Percentiles rank a stretch among this genome's conserved stretches.
phyloP scores from a whole-genome alignment of 2,329 filamentous ascomycete genomes.

The Penicillium sp. region DNA sequence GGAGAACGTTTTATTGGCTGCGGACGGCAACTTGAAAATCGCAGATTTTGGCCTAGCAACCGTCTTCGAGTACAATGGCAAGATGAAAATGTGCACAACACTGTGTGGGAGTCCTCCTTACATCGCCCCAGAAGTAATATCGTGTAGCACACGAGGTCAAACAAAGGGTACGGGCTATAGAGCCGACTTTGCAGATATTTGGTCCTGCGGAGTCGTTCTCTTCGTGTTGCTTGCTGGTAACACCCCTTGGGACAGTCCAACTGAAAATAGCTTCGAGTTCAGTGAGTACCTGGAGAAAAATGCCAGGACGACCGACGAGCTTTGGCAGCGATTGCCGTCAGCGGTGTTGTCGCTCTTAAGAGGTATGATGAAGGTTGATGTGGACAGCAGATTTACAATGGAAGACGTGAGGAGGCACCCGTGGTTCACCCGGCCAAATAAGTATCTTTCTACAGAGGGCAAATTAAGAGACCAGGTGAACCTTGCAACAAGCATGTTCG shows the following conservation, averaged over 20 bases:
- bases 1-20: constrained; percentile 88
- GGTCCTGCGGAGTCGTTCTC: constrained; percentile 97
- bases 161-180: constrained; percentile 44
- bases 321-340: constrained; percentile 75
- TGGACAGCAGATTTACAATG: constrained; percentile 73
- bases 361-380: constrained; percentile 86
- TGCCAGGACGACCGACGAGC: constrained; percentile 75
- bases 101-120: constrained; percentile 96
- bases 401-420: constrained; percentile 83
- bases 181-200: constrained; percentile 83
- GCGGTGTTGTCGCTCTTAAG: constrained; percentile 77
- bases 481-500: constrained; percentile 92
- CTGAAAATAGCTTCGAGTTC: constrained; percentile 80
- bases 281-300: constrained; percentile 77
- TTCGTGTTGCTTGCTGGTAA: constrained; percentile 95
- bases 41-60: constrained; percentile 96
- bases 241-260: constrained; percentile 95
- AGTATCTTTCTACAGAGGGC: constrained; percentile 69
- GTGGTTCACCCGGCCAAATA: constrained; percentile 86
- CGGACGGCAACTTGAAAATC: constrained; percentile 81
- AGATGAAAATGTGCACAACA: constrained; percentile 75
- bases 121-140: constrained; percentile 86
- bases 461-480: constrained; percentile 72
- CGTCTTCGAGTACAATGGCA: constrained; percentile 84
- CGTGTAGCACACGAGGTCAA: constrained; percentile 50